phyloP scores from a whole-genome alignment of 768 basidiomycete species.

The Ramaria sp. region DNA sequence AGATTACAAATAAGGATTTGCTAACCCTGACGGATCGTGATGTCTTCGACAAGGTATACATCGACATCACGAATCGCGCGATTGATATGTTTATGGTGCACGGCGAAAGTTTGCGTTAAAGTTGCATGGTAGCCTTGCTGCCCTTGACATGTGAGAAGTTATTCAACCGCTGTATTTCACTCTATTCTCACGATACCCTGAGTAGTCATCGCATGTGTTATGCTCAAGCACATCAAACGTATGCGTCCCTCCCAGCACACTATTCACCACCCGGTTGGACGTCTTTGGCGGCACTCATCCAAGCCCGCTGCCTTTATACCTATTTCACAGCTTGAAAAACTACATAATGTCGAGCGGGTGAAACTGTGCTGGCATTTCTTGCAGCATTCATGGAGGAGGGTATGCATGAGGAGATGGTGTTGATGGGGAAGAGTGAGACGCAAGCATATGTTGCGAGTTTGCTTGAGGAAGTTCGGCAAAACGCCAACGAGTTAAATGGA shows the following conservation, averaged over 20 bases:
- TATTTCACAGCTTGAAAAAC: conserved; percentile 45
- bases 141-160: conserved; percentile 72
- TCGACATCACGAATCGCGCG: conserved; percentile 62
- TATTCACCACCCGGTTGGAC: conserved; percentile 78
- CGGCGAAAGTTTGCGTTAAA: conserved; percentile 79
- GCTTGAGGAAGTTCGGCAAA: conserved; percentile 35
- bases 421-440: conserved; percentile 38
- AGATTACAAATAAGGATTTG: conserved; percentile 53
- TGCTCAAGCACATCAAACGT: conserved; percentile 54
- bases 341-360: conserved; percentile 73
- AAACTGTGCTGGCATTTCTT: conserved; percentile 66
- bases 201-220: conserved; percentile 63
- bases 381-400: conserved; percentile 50
- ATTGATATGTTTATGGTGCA: conserved; percentile 82
- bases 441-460: conserved; percentile 39
- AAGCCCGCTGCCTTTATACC: conserved; percentile 60
- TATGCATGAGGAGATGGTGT: conserved; percentile 37
- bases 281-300: conserved; percentile 68
- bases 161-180: too few relatives aligned
- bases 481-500: conserved; percentile 41
- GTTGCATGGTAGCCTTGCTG: conserved; percentile 77
- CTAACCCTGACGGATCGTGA: conserved; percentile 40
- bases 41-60: conserved; percentile 70
- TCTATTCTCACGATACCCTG: too few relatives aligned
- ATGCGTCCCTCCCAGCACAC: conserved; percentile 73